Base-by-base conservation (phyloP, 371 early-diverging fungal species). In the Saksenaea vasiformis region DNA sequence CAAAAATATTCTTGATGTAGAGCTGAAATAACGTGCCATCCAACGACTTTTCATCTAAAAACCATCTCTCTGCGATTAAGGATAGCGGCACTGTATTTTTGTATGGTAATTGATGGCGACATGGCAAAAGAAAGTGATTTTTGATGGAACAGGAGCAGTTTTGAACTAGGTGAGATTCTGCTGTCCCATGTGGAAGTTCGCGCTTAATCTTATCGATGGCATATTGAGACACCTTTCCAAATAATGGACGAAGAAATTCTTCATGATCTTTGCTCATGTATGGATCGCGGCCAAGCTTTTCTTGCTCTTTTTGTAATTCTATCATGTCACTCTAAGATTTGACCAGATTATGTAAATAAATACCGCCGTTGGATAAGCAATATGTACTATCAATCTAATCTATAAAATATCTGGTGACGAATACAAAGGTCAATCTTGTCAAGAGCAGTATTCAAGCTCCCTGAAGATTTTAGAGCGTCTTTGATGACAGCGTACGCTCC, bases 401-500 rank as follows among this genome's bases (percentile, higher is more conserved):
- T 39, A 31, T 31, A 31, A 31, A 4, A 1, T 39, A 39, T 11
- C 5, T 39, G 39, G 39, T 39, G 39, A 11, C 39, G 11, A 14
- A 39, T 14, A 11, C n/a, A 39, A 10, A n/a, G 1, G 11, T 39
- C 39, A 39, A 39, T 5, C 39, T 39, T 39, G 3, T 11, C n/a
- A 11, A 10, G 11, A 14, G 5, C 11, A 39, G 11, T 14, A 10
- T 39, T 14, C 37, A 57, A 13, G 10, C 47, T 36, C 8, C 43
- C 47, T 11, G 56, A 43, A 17, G 24, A 34, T 28, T 35, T 13
- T 13, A 63, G 13, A 11, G 28, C 44, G 19, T 47, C 13, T 17
- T 63, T 63, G 56, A 63, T 43, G 13, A n/a, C 34, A 9, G 35
- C 15, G 43, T 63, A 56, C 4, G 47, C 56, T 7, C 63, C 56